These are phyloP conservation scores for Mucor piriformis DNA, from an alignment of 371 early-diverging fungal genomes.

Conservation along the genomic window DNA sequence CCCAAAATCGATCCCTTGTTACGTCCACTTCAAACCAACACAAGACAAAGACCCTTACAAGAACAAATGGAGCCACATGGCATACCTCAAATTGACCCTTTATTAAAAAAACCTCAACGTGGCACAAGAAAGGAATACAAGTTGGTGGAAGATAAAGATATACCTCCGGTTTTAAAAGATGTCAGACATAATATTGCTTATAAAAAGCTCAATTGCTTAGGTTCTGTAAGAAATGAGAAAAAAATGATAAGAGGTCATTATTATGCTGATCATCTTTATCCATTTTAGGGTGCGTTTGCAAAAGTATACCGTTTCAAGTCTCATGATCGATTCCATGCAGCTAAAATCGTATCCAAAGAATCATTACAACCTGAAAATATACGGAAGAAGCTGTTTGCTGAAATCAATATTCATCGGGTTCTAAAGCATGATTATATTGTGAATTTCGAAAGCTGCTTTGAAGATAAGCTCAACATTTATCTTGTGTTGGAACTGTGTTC, in stretches of 20 bases:
- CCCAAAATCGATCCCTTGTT: background rate
- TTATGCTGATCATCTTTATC: background rate
- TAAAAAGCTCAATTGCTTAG: conserved; percentile 14
- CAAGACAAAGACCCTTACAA: background rate
- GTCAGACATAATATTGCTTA: conserved; percentile 1
- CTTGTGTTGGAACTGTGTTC: conserved; percentile 96
- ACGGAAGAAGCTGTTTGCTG: conserved; percentile 74
- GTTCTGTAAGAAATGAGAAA: conserved; percentile 6
- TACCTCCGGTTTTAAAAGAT: conserved; percentile 20
- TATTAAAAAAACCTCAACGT: background rate
- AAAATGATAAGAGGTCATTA: background rate
- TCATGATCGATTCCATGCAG: conserved; percentile 61
- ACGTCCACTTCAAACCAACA: conserved; percentile 1
- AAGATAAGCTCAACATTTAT: conserved; percentile 89
- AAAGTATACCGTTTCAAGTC: conserved; percentile 69
- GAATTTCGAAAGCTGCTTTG: conserved; percentile 82
- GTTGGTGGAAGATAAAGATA: conserved; percentile 16
- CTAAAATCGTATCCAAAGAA: conserved; percentile 79
- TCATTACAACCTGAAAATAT: conserved; percentile 54
- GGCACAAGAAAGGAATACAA: background rate
- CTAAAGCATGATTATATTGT: conserved; percentile 89
- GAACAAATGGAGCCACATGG: too few species aligned
- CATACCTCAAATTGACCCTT: background rate
- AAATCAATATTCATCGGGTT: conserved; percentile 86
- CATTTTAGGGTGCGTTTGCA: conserved; percentile 93